Conservation (phyloP, 1,284 basidiomycete species). For the Ganoderma sp. region DNA sequence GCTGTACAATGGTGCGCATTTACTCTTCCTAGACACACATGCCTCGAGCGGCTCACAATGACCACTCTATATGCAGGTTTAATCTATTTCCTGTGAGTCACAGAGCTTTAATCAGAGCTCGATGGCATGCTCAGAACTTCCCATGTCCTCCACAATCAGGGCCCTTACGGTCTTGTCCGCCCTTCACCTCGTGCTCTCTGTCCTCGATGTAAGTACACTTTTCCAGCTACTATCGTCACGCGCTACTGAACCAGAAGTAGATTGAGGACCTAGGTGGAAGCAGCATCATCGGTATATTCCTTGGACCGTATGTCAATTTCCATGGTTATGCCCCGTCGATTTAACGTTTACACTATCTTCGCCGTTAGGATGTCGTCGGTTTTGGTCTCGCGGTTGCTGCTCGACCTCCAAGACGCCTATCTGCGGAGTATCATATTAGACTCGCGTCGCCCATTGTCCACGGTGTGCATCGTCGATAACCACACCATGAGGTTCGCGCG, state of each 20-base stretch:
- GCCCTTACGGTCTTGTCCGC: background rate
- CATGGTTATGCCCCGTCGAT: background rate
- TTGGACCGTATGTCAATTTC: background rate
- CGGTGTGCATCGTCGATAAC: background rate
- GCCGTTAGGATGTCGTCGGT: background rate
- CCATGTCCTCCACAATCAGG: background rate
- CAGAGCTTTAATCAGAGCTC: background rate
- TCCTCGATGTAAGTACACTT: background rate
- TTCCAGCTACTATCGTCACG: background rate
- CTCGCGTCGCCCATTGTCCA: background rate
- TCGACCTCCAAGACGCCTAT: constrained; percentile 1
- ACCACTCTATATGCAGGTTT: background rate
- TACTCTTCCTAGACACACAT: background rate
- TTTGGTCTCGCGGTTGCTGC: constrained; percentile 2
- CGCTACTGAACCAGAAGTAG: background rate
- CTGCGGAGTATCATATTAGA: background rate
- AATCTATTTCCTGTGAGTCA: background rate
- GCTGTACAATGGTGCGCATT: background rate
- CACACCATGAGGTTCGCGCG: background rate
- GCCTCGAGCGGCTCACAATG: background rate
- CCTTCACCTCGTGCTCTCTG: background rate
- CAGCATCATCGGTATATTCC: background rate
- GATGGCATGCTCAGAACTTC: background rate
- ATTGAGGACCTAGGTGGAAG: background rate
- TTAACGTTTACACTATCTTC: background rate